Conservation (phyloP, 495 filamentous ascomycete genomes). For the Tuber borchii region DNA sequence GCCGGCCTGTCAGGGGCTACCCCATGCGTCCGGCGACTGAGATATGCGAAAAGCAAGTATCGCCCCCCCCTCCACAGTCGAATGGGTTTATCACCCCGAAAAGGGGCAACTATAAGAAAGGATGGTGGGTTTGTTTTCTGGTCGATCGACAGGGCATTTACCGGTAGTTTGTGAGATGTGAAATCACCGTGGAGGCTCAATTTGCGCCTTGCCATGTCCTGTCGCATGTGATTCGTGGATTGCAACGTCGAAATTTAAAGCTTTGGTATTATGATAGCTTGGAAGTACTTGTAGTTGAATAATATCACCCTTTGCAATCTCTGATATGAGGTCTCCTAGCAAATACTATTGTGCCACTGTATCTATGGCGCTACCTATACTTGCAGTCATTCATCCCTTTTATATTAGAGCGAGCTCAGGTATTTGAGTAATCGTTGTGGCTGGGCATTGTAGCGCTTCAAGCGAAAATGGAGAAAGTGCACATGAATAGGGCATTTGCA, state of each 20-base stretch:
- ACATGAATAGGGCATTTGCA: not conserved
- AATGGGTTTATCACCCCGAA: constrained; percentile 9
- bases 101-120: constrained; percentile 35
- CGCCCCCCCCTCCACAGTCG: not conserved
- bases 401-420: not conserved
- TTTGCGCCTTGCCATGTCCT: not conserved
- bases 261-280: not conserved
- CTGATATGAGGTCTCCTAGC: not conserved
- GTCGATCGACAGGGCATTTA: constrained; percentile 17
- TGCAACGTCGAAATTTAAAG: not conserved
- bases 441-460: not conserved
- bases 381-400: not conserved
- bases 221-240: not conserved
- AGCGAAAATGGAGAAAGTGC: not conserved
- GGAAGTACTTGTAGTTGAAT: not conserved
- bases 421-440: not conserved
- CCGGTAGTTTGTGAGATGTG: not conserved
- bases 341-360: not conserved
- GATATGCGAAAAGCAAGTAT: constrained; percentile 27
- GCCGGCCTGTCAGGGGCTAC: constrained; percentile 1
- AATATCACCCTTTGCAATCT: not conserved
- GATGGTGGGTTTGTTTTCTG: constrained; percentile 7
- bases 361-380: not conserved
- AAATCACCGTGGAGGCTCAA: not conserved
- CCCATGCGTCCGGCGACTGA: constrained; percentile 31